phyloP scores from a whole-genome alignment of 768 basidiomycete genomes.

The Glaciozyma martinii region DNA sequence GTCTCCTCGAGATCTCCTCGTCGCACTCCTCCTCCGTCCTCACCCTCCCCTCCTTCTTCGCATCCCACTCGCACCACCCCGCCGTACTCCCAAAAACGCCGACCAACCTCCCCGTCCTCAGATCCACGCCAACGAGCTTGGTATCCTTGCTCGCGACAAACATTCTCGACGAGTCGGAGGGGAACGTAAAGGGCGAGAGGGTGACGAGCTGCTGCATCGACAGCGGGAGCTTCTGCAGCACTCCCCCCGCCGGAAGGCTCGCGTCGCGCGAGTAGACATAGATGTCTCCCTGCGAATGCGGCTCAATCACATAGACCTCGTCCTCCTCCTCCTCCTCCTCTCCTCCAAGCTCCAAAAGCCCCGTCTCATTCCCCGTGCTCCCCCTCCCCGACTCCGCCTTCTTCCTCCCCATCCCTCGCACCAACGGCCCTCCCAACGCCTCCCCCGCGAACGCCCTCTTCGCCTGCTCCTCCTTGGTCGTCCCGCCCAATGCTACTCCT shows the following conservation, averaged over 20 bases:
- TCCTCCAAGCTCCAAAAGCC: slow-evolving; percentile 37
- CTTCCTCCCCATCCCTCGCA: slow-evolving; percentile 34
- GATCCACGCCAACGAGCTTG: slow-evolving; percentile 48
- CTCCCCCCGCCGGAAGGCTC: background rate
- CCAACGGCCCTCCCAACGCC: slow-evolving; percentile 24
- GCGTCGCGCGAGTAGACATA: slow-evolving; percentile 58
- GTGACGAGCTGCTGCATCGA: slow-evolving; percentile 90
- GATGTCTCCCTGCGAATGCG: slow-evolving; percentile 76
- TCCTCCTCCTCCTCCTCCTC: slow-evolving; percentile 35
- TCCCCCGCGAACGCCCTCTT: slow-evolving; percentile 24
- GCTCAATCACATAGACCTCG: slow-evolving; percentile 88
- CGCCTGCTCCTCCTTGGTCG: slow-evolving; percentile 29
- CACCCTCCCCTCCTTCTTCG: slow-evolving; percentile 1
- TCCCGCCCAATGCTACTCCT: slow-evolving; percentile 19
- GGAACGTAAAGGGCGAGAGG: slow-evolving; percentile 73
- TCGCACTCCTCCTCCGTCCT: slow-evolving; percentile 33
- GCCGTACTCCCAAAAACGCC: slow-evolving; percentile 31
- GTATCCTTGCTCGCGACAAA: slow-evolving; percentile 92
- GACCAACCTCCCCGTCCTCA: slow-evolving; percentile 65
- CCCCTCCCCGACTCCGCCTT: slow-evolving; percentile 33
- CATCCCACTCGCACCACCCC: slow-evolving; percentile 37
- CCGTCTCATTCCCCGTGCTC: slow-evolving; percentile 48
- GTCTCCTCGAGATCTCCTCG: slow-evolving; percentile 33
- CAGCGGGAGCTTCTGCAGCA: slow-evolving; percentile 75
- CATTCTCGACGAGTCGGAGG: slow-evolving; percentile 54